Evolutionary conservation across 2,329 filamentous ascomycete genomes (phyloP).

Genomic region (Fusarium keratoplasticum): DNA sequence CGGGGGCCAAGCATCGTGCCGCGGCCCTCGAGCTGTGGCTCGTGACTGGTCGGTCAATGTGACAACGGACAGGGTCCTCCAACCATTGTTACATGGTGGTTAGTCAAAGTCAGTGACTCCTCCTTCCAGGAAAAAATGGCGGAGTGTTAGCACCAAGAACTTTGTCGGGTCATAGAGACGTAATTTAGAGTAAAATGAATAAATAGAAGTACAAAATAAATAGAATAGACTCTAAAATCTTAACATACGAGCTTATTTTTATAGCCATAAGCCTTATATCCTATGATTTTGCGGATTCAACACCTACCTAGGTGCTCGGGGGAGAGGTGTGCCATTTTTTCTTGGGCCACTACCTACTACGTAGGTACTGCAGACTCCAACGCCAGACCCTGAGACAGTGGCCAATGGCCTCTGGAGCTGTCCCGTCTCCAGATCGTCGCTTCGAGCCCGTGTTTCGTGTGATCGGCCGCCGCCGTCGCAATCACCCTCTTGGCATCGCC

Average conservation of each 20-base stretch:
- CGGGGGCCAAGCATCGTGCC: slow-evolving; percentile 22
- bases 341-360: too few species aligned
- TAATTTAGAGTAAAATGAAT: neutral
- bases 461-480: slow-evolving; percentile 10
- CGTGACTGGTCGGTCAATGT: neutral
- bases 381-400: neutral
- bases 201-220: neutral
- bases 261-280: neutral
- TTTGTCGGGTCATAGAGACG: neutral
- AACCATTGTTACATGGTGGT: slow-evolving; percentile 25
- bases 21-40: neutral
- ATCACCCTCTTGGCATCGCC: neutral
- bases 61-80: slow-evolving; percentile 21
- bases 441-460: slow-evolving; percentile 12
- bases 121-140: neutral
- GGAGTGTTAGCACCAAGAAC: neutral
- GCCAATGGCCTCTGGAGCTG: slow-evolving; percentile 13
- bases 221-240: neutral
- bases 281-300: neutral
- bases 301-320: too few species aligned
- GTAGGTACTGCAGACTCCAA: neutral
- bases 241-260: neutral
- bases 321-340: too few species aligned
- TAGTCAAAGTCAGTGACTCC: slow-evolving; percentile 8
- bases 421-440: slow-evolving; percentile 22